Conservation (phyloP, 1,284 basidiomycete genomes). For the Leccinum subrobustum region DNA sequence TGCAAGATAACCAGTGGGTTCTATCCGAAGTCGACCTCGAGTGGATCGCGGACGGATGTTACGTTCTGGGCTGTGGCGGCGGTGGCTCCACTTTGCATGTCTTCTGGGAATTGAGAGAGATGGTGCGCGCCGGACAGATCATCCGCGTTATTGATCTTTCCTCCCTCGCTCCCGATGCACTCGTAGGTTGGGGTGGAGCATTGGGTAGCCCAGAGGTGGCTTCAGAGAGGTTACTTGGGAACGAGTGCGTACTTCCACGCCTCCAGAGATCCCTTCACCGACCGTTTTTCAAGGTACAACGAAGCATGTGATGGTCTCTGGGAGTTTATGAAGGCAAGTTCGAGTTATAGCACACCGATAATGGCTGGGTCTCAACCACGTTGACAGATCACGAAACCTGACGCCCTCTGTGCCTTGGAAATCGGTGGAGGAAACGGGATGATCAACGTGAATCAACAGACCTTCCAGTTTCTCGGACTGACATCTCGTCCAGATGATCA, state of each 20-base stretch:
- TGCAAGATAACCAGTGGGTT: conserved; percentile 38
- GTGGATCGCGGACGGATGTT: conserved; percentile 55
- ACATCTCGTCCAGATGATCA: conserved; percentile 32
- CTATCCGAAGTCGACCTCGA: conserved; percentile 42
- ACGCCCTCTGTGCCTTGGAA: conserved; percentile 41
- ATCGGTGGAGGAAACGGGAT: conserved; percentile 62
- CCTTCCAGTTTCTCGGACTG: conserved; percentile 4
- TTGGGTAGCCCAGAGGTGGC: conserved; percentile 39
- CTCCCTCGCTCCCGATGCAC: conserved; percentile 26
- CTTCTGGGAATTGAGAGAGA: conserved; percentile 47
- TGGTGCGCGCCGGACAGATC: conserved; percentile 43
- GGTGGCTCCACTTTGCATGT: conserved; percentile 51
- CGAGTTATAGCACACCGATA: neutral
- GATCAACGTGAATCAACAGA: conserved; percentile 37
- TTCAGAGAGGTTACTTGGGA: conserved; percentile 36
- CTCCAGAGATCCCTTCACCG: neutral
- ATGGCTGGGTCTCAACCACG: conserved; percentile 9
- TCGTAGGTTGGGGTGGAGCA: conserved; percentile 38
- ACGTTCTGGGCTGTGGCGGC: conserved; percentile 53
- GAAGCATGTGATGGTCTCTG: conserved; percentile 31
- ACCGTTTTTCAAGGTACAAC: conserved; percentile 26
- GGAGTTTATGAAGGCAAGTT: conserved; percentile 26
- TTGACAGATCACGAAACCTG: conserved; percentile 36
- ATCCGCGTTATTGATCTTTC: conserved; percentile 41
- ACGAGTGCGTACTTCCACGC: conserved; percentile 38